Evolutionary conservation across 257 asterid species (phyloP).

Genomic region (Nyctanthes arbortristis): DNA sequence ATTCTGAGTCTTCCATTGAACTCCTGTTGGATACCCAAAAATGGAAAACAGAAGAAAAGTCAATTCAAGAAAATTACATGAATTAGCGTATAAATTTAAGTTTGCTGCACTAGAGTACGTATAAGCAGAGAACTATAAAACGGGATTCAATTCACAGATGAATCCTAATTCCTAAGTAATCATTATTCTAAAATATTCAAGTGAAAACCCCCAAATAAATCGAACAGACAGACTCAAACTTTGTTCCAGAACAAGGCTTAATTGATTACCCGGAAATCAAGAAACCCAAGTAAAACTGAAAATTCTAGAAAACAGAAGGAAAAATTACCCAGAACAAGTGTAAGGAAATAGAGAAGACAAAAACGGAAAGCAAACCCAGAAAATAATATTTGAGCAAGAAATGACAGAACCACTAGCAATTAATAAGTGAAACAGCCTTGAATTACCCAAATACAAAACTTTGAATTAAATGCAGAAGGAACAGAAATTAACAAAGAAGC

Average conservation of each 20-base stretch:
- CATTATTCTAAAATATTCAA: background rate
- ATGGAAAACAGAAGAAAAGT: background rate
- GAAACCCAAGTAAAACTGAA: background rate
- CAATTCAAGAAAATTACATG: slow-evolving; percentile 4
- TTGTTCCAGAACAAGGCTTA: too few species aligned
- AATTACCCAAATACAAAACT: too few species aligned
- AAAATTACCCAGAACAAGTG: background rate
- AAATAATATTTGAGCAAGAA: background rate
- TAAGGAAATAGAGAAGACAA: background rate
- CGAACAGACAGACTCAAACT: too few species aligned
- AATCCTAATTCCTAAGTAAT: background rate
- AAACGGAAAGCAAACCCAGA: background rate
- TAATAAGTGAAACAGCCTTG: too few species aligned
- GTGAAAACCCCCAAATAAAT: too few species aligned
- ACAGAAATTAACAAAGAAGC: too few species aligned
- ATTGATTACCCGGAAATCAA: too few species aligned
- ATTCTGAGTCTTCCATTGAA: slow-evolving; percentile 2
- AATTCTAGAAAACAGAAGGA: background rate
- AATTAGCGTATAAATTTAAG: background rate
- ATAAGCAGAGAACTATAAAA: background rate
- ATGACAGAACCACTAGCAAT: too few species aligned
- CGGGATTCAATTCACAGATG: background rate
- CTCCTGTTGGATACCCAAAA: slow-evolving; percentile 20
- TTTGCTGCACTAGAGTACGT: background rate
- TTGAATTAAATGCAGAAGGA: too few species aligned